These are phyloP conservation scores for Jimgerdemannia lactiflua DNA, from an alignment of 192 early-diverging fungal species.

Conservation along the genomic window DNA sequence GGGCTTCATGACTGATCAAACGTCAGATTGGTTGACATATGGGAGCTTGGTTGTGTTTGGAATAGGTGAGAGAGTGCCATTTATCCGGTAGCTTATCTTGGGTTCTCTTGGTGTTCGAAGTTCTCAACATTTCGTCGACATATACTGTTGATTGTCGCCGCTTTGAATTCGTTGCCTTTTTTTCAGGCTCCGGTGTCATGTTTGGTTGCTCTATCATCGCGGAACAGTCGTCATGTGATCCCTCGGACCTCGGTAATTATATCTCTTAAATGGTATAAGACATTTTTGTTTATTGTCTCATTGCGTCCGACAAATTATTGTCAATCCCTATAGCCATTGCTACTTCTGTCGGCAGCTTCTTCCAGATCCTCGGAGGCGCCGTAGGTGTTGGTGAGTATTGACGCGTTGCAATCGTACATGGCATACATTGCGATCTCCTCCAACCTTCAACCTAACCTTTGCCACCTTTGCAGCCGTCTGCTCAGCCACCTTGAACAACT, in stretches of 20 bases:
- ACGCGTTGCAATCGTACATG: not conserved
- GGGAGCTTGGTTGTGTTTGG: not conserved
- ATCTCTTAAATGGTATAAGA: not conserved
- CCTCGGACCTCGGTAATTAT: slow-evolving; percentile 10
- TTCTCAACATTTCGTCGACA: not conserved
- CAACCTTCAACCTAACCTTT: not conserved
- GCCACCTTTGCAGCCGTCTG: slow-evolving; percentile 10
- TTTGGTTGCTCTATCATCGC: slow-evolving; percentile 32
- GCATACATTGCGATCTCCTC: not conserved
- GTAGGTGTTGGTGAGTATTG: slow-evolving; percentile 14
- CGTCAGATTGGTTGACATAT: not conserved
- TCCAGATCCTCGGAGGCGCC: slow-evolving; percentile 26
- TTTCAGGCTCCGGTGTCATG: slow-evolving; percentile 10
- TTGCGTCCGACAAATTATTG: not conserved
- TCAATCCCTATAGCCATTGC: slow-evolving; percentile 19
- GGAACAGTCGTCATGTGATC: slow-evolving; percentile 25
- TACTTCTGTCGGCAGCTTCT: slow-evolving; percentile 31
- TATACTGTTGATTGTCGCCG: too few relatives aligned
- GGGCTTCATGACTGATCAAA: not conserved
- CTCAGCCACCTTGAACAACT: slow-evolving; percentile 27
- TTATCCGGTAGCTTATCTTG: slow-evolving; percentile 20
- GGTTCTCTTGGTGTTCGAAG: slow-evolving; percentile 19
- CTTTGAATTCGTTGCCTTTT: too few relatives aligned
- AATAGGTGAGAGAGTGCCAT: slow-evolving; percentile 34
- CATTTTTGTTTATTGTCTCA: not conserved